Conservation (phyloP, 208 protist genomes). For the Leishmania arabica region DNA sequence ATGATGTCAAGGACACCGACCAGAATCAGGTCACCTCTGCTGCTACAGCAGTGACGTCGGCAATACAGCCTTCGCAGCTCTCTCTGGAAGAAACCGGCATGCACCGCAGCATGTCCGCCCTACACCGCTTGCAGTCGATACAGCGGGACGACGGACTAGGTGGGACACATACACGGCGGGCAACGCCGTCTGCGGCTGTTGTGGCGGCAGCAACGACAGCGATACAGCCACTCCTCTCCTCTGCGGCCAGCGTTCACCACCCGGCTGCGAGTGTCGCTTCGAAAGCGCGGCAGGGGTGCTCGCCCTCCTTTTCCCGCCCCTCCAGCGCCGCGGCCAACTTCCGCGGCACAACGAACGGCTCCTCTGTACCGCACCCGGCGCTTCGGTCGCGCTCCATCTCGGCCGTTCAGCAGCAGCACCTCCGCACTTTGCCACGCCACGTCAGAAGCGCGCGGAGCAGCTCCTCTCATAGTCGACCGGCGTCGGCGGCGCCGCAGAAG, state of each 20-base stretch:
- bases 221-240: background rate
- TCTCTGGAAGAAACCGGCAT: background rate
- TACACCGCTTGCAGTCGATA: background rate
- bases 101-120: background rate
- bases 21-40: background rate
- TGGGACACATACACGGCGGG: background rate
- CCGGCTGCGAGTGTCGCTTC: background rate
- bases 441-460: background rate
- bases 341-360: background rate
- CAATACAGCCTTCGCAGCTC: background rate
- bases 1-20: background rate
- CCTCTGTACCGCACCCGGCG: slow-evolving; percentile 9
- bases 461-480: background rate
- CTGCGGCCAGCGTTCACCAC: background rate
- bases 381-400: slow-evolving; percentile 12
- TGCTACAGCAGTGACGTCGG: background rate
- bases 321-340: slow-evolving; percentile 5
- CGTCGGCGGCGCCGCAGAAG: background rate
- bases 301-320: background rate
- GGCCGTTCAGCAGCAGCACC: background rate
- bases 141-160: background rate
- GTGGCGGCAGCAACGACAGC: background rate
- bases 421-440: background rate
- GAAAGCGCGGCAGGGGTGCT: background rate
- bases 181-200: background rate